Percentiles rank a stretch among this genome's conserved stretches.
phyloP scores from a whole-genome alignment of 768 basidiomycete species.

The Nevesoporus exiguus region DNA sequence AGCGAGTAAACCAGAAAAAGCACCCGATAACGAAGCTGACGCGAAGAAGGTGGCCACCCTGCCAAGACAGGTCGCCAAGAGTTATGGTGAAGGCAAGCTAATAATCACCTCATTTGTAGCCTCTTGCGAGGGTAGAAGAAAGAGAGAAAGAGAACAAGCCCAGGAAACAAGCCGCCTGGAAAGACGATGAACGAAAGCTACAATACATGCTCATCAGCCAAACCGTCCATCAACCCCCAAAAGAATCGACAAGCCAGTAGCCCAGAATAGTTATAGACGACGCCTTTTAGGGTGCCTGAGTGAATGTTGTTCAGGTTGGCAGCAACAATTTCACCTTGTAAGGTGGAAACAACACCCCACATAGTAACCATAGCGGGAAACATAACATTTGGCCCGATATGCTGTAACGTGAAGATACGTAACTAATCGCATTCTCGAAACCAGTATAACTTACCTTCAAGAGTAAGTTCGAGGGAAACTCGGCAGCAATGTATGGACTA shows the following conservation, averaged over 20 bases:
- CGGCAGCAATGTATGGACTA: slow-evolving; percentile 53
- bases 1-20: slow-evolving; percentile 64
- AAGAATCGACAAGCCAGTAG: slow-evolving; percentile 49
- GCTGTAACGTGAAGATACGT: slow-evolving; percentile 17
- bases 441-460: slow-evolving; percentile 37
- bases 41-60: slow-evolving; percentile 41
- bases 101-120: slow-evolving; percentile 23
- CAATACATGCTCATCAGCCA: background rate
- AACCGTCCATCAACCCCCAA: slow-evolving; percentile 58
- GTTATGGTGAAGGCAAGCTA: background rate
- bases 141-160: slow-evolving; percentile 55
- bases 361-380: slow-evolving; percentile 59
- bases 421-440: background rate
- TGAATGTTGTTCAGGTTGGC: background rate
- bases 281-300: slow-evolving; percentile 23
- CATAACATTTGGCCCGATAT: slow-evolving; percentile 52
- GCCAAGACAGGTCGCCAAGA: background rate
- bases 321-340: slow-evolving; percentile 46
- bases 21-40: slow-evolving; percentile 51
- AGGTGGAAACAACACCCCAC: slow-evolving; percentile 66
- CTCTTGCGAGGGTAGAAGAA: slow-evolving; percentile 39
- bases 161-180: slow-evolving; percentile 56
- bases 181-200: background rate
- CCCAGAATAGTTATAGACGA: slow-evolving; percentile 49
- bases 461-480: slow-evolving; percentile 59